Base-by-base conservation (phyloP, 306 rosid genomes). In the Quercus gilva region DNA sequence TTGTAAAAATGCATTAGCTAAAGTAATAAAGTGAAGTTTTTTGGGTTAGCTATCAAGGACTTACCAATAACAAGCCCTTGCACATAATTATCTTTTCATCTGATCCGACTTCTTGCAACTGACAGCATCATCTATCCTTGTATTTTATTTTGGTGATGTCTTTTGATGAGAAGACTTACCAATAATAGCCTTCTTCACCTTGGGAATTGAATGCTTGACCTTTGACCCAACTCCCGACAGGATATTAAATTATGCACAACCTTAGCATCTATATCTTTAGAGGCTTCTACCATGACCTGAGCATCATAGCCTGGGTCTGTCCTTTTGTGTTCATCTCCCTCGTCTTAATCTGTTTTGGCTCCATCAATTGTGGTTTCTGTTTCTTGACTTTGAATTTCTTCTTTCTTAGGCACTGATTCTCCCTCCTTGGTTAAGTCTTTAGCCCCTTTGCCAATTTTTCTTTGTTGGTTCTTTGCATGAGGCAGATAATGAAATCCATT, bases 191-290 rank as follows among this genome's bases (percentile, higher is more conserved):
- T 90, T 90, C 88, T 86, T 90, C 83, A 92, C 94, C 78, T 86
- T 89, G 23, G 94, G 89, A 76, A 92, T 87, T 31, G 94, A 90
- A 74, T 87, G 94, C 88, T 92, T 92, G 29, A 91, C 91, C 85
- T 85, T 86, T 71, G 92, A 85, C 21, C 97, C 90, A 69, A 92
- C 91, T 25, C 93, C 91, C 12, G 94, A 92, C 5, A 90, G 49
- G 58, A 92, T 81, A 71, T 76, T 83, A 25, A 86, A 89, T 90
- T 92, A 58, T 80, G 88, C 37, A 76, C 41, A 69, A 59, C 86
- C 76, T 85, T 89, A 3, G 43, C 82, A 25, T 86, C 86, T 23
- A 15, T 31, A 5, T 88, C 90, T 76, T 68, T 74, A 11, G 90
- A 83, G 76, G 74, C 75, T 74, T 85, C 87, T 20, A 85, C 85